phyloP scores from a whole-genome alignment of 1,139 yeast genomes.

The Yamadazyma aaseri region DNA sequence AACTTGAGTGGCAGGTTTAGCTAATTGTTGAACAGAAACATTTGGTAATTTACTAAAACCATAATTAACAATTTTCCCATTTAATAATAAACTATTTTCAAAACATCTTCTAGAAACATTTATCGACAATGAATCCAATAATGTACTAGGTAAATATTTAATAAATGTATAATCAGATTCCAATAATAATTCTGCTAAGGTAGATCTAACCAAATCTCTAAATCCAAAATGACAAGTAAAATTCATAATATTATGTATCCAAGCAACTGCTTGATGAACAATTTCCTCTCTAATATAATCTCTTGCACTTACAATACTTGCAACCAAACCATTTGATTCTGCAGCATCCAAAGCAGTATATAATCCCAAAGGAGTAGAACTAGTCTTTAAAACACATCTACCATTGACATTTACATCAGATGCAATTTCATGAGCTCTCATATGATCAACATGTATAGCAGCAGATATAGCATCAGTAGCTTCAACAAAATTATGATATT shows the following conservation, averaged over 20 bases:
- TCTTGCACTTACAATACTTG: slow-evolving; percentile 48
- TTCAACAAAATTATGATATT: slow-evolving; percentile 55
- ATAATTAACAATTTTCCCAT: slow-evolving; percentile 26
- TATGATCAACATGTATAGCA: slow-evolving; percentile 27
- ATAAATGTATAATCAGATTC: slow-evolving; percentile 26
- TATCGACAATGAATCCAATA: slow-evolving; percentile 15
- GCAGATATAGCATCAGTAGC: slow-evolving; percentile 43
- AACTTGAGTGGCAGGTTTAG: slow-evolving; percentile 15
- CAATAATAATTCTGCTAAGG: slow-evolving; percentile 29
- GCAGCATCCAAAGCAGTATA: slow-evolving; percentile 30
- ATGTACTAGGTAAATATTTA: slow-evolving; percentile 25
- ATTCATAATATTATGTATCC: slow-evolving; percentile 47
- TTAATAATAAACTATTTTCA: slow-evolving; percentile 31
- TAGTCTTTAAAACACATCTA: slow-evolving; percentile 25
- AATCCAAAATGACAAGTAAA: slow-evolving; percentile 25
- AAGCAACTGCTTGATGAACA: slow-evolving; percentile 41
- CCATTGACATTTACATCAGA: slow-evolving; percentile 34
- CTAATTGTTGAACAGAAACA: slow-evolving; percentile 13
- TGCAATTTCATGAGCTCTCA: slow-evolving; percentile 33
- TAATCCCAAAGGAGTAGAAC: slow-evolving; percentile 19
- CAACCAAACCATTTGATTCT: slow-evolving; percentile 53
- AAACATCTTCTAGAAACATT: slow-evolving; percentile 22
- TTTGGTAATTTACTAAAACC: slow-evolving; percentile 20
- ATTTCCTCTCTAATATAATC: slow-evolving; percentile 51
- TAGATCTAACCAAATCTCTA: slow-evolving; percentile 22